Percentiles rank a stretch among this genome's conserved stretches.
These are phyloP conservation scores for Cladophialophora exuberans DNA, from an alignment of 2,329 filamentous ascomycete genomes.

Conservation along the genomic window DNA sequence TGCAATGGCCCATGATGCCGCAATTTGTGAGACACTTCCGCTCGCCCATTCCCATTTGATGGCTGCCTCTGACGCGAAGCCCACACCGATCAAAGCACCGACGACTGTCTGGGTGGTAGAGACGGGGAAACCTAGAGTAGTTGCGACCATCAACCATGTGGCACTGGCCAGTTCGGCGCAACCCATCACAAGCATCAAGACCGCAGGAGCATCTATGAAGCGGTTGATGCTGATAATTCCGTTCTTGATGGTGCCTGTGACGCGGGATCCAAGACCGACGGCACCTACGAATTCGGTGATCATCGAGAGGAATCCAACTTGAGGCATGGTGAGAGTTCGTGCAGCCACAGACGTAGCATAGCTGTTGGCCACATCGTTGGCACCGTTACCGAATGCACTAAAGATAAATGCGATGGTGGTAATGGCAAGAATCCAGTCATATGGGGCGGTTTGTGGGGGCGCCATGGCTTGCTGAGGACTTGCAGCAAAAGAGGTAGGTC, in stretches of 20 bases:
- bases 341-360: slow-evolving; percentile 59
- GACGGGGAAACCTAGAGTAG: slow-evolving; percentile 43
- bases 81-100: slow-evolving; percentile 41
- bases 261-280: slow-evolving; percentile 54
- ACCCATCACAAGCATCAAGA: slow-evolving; percentile 46
- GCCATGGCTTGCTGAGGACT: too few species aligned
- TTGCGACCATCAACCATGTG: slow-evolving; percentile 43
- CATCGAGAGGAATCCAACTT: slow-evolving; percentile 54
- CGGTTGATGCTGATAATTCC: slow-evolving; percentile 46
- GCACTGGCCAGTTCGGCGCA: slow-evolving; percentile 43
- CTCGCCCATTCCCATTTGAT: slow-evolving; percentile 48
- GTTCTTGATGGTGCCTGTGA: slow-evolving; percentile 50
- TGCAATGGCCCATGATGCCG: slow-evolving; percentile 54
- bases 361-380: slow-evolving; percentile 59
- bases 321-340: slow-evolving; percentile 55
- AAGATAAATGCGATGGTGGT: slow-evolving; percentile 43
- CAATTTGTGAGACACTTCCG: slow-evolving; percentile 53
- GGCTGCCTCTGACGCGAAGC: slow-evolving; percentile 38
- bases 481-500: too few species aligned
- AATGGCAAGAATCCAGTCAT: slow-evolving; percentile 48
- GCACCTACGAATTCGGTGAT: slow-evolving; percentile 57
- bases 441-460: slow-evolving; percentile 30
- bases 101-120: slow-evolving; percentile 48
- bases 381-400: slow-evolving; percentile 43
- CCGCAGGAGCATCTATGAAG: slow-evolving; percentile 41